Evolutionary conservation across 2,329 filamentous ascomycete species (phyloP).

Genomic region (Cladorrhinum sp.): DNA sequence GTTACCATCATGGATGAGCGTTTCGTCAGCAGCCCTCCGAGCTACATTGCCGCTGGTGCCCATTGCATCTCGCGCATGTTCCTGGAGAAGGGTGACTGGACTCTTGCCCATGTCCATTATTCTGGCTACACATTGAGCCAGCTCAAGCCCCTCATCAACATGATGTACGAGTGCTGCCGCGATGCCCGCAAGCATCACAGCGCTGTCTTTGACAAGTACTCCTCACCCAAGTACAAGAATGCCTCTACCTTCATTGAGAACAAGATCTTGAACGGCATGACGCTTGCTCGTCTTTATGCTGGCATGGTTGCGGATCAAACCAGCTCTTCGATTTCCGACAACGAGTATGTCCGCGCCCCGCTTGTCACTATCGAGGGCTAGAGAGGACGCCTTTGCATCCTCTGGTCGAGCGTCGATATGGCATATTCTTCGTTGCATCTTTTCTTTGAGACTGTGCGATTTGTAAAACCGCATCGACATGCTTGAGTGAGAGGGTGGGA

Average conservation of each 20-base stretch:
- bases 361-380: slow-evolving; percentile 6
- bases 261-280: slow-evolving; percentile 63
- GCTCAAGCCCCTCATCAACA: slow-evolving; percentile 70
- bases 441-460: neutral
- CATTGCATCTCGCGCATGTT: slow-evolving; percentile 89
- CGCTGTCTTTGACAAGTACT: slow-evolving; percentile 90
- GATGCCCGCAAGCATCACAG: slow-evolving; percentile 76
- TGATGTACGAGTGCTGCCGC: slow-evolving; percentile 85
- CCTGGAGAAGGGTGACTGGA: slow-evolving; percentile 88
- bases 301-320: neutral
- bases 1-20: slow-evolving; percentile 97
- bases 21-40: slow-evolving; percentile 86
- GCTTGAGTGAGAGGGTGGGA: neutral
- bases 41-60: slow-evolving; percentile 85
- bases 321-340: slow-evolving; percentile 7
- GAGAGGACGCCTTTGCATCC: neutral
- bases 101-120: slow-evolving; percentile 81
- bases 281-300: slow-evolving; percentile 39
- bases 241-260: slow-evolving; percentile 76
- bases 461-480: neutral
- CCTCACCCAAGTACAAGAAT: slow-evolving; percentile 80
- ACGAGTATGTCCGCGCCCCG: slow-evolving; percentile 1
- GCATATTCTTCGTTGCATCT: neutral
- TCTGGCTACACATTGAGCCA: slow-evolving; percentile 89
- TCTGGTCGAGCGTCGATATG: neutral